Evolutionary conservation across 495 filamentous ascomycete species (phyloP).

Genomic region (Staphylotrichum longicolle): DNA sequence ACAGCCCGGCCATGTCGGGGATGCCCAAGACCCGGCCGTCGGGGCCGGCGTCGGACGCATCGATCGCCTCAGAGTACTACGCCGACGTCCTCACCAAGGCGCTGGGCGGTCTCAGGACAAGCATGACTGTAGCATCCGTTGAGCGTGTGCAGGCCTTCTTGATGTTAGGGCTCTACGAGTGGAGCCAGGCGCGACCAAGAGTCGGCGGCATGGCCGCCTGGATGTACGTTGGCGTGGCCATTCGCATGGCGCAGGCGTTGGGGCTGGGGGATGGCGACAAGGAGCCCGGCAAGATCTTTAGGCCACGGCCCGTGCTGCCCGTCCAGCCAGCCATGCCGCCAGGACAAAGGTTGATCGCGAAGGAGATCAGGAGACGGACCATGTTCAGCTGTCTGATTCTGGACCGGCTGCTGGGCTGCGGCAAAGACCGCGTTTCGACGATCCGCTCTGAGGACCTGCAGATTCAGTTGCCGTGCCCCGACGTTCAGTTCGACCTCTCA

Average conservation of each 20-base stretch:
- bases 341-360: conserved; percentile 59
- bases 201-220: conserved; percentile 70
- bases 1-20: conserved; percentile 27
- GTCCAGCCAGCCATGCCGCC: conserved; percentile 27
- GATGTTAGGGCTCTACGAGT: conserved; percentile 83
- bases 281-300: conserved; percentile 30
- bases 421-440: conserved; percentile 69
- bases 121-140: conserved; percentile 58
- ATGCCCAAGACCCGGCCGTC: conserved; percentile 38
- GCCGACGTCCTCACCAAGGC: conserved; percentile 66
- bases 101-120: conserved; percentile 55
- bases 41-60: conserved; percentile 50
- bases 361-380: conserved; percentile 75
- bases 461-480: conserved; percentile 65
- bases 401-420: conserved; percentile 74
- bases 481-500: conserved; percentile 65
- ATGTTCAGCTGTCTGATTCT: conserved; percentile 86
- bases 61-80: conserved; percentile 75
- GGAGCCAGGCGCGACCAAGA: conserved; percentile 63
- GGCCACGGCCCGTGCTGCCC: conserved; percentile 21
- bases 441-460: conserved; percentile 64
- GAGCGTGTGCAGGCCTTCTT: conserved; percentile 73
- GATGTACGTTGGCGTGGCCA: conserved; percentile 74
- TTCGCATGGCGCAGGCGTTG: conserved; percentile 68
- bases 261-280: conserved; percentile 64